Evolutionary conservation across 768 basidiomycete genomes (phyloP), one percentile per base, ranked within the genome.

Genomic region (Thelephora aurantiotincta): DNA sequence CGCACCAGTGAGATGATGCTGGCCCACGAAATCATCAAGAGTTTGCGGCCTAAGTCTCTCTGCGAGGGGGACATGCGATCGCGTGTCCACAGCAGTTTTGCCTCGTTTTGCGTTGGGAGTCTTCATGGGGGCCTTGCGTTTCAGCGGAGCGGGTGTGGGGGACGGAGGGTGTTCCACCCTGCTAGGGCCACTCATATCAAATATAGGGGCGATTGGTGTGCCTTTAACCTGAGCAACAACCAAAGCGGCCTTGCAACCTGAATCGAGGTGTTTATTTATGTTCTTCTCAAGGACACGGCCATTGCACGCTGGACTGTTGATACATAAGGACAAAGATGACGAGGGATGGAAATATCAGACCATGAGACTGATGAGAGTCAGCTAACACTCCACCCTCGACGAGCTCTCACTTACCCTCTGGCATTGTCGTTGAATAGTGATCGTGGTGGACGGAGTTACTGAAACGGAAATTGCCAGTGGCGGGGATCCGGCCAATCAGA

Each of bases 21-120:
- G 88, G 2, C 88, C 88, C 23, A 89, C 65, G 50, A 85, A 82
- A 2, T 84, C 77, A 1, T 72, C 70, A 14, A 90, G 63, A 3
- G 60, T 60, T 11, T 64, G 68, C 2, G 88, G 88, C 7, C 88
- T 71, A 37, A 89, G 69, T 16, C 72, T 70, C 57, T 90, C 88
- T 0, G 89, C 82, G 1, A 90, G 62, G 0, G 83, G 83, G 5
- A 50, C 22, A 5, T 47, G 49, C 13, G 45, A 43, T 11, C 52
- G 50, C 43, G 52, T 55, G 44, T 46, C 33, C 11, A 45, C 45
- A 2, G 48, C 43, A 7, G 43, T 35, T 19, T 48, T 52, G 30
- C 14, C 50, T 11, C 52, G 48, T 37, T 57, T 55, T 3, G 49
- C 47, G 5, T 50, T 50, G 11, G 50, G 43, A 18, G 33, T 16